A percentile compares a stretch with the other conserved stretches of the same genome.
phyloP scores from a whole-genome alignment of 2,329 filamentous ascomycete genomes.

The Furcasterigmium sp. region DNA sequence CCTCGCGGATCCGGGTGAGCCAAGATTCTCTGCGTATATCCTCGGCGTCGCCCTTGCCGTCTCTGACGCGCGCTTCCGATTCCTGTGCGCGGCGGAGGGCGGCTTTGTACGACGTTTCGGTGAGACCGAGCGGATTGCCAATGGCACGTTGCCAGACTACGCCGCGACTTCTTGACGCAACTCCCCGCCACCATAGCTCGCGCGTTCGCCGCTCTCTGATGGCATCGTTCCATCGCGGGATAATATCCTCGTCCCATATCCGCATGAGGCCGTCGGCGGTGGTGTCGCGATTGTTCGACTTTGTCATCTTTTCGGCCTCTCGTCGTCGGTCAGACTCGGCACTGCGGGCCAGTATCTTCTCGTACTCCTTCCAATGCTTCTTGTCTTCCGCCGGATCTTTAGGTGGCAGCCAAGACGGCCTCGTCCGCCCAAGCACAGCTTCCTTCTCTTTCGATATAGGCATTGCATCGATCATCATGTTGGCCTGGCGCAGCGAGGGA shows the following conservation, averaged over 20 bases:
- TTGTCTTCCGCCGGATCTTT: slow-evolving; percentile 89
- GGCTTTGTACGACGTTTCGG: slow-evolving; percentile 61
- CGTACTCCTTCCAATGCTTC: slow-evolving; percentile 79
- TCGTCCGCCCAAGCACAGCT: slow-evolving; percentile 72
- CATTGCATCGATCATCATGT: slow-evolving; percentile 79
- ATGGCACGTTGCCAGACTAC: slow-evolving; percentile 66
- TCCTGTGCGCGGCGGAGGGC: slow-evolving; percentile 64
- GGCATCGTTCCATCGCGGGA: slow-evolving; percentile 72
- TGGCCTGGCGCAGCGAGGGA: slow-evolving; percentile 64
- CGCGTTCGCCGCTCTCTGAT: slow-evolving; percentile 63
- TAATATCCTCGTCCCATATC: slow-evolving; percentile 71
- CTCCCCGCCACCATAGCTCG: slow-evolving; percentile 78
- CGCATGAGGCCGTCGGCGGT: slow-evolving; percentile 49
- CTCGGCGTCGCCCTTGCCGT: slow-evolving; percentile 45
- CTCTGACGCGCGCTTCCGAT: slow-evolving; percentile 50
- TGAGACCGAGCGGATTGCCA: slow-evolving; percentile 67
- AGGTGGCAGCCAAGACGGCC: slow-evolving; percentile 79
- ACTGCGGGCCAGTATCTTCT: slow-evolving; percentile 71
- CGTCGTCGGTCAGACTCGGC: slow-evolving; percentile 54
- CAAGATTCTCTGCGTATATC: slow-evolving; percentile 52
- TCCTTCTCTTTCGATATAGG: slow-evolving; percentile 85
- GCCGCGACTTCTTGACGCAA: slow-evolving; percentile 65
- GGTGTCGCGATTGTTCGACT: slow-evolving; percentile 48
- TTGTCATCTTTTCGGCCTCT: slow-evolving; percentile 46
- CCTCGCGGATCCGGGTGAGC: slow-evolving; percentile 59